A percentile compares a stretch with the other conserved stretches of the same genome.
These are phyloP conservation scores for Solidago caesia DNA, from an alignment of 129 eudicot genomes.

Conservation along the genomic window DNA sequence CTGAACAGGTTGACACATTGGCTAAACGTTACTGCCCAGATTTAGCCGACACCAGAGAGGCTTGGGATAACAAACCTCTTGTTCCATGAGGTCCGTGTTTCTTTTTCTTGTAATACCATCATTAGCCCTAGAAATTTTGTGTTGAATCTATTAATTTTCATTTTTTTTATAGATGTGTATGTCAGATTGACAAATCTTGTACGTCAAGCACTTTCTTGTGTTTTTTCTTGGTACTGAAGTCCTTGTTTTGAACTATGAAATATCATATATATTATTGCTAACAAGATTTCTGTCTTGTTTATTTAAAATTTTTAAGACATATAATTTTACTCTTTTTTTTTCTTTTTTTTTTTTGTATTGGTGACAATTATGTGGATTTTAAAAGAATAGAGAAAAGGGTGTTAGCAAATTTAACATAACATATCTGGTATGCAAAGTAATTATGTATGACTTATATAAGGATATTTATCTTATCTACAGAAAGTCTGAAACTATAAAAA, in stretches of 20 bases:
- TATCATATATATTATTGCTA: neutral
- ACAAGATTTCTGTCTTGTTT: neutral
- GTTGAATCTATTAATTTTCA: neutral
- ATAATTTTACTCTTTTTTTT: no score
- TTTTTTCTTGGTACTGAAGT: neutral
- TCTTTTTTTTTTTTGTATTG: no score
- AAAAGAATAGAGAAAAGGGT: no score
- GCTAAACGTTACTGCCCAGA: conserved; percentile 57
- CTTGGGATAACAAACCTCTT: conserved; percentile 57
- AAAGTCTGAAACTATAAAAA: no score
- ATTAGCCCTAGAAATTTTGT: neutral
- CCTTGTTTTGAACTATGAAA: neutral
- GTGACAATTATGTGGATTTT: no score
- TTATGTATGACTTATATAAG: no score
- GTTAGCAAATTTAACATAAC: no score
- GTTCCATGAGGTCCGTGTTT: conserved; percentile 19
- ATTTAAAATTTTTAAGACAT: neutral
- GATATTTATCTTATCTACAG: no score
- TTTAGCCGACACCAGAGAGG: conserved; percentile 49
- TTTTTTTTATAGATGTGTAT: neutral
- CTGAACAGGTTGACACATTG: conserved; percentile 64
- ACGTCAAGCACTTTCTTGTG: neutral
- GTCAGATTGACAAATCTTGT: neutral
- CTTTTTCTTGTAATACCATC: no score
- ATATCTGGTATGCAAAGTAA: no score